Percentiles rank a stretch among this genome's conserved stretches.
Evolutionary conservation across 1,139 yeast species (phyloP).

Genomic region (Hyphopichia buzzinii): DNA sequence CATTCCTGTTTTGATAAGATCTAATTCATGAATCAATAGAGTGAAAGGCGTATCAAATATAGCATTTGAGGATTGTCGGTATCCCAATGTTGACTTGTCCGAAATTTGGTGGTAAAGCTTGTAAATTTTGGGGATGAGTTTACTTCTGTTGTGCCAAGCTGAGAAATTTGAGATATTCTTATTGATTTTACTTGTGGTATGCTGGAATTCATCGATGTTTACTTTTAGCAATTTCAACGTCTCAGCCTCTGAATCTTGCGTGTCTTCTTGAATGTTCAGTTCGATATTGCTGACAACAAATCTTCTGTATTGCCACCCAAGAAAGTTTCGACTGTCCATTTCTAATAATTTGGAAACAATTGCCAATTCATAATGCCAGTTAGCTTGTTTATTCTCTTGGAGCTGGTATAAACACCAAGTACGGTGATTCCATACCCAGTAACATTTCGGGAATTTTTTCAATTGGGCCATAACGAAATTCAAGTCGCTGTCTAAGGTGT

Average conservation of each 20-base stretch:
- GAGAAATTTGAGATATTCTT: conserved; percentile 87
- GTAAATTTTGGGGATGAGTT: conserved; percentile 58
- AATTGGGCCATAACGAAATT: conserved; percentile 57
- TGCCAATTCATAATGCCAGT: conserved; percentile 69
- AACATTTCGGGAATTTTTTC: conserved; percentile 76
- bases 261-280: conserved; percentile 13
- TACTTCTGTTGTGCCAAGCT: conserved; percentile 92
- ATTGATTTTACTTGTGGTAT: conserved; percentile 76
- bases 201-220: conserved; percentile 59
- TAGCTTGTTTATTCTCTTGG: conserved; percentile 41
- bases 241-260: conserved; percentile 9
- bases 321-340: conserved; percentile 80
- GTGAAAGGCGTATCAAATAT: conserved; percentile 23
- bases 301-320: conserved; percentile 95
- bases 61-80: conserved; percentile 13
- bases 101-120: conserved; percentile 11
- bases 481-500: conserved; percentile 58
- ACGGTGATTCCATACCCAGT: conserved; percentile 97
- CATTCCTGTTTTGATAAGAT: conserved; percentile 75
- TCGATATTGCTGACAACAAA: conserved; percentile 59
- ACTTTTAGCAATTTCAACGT: conserved; percentile 21
- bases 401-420: conserved; percentile 70
- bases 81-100: conserved; percentile 15
- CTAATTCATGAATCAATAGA: conserved; percentile 59
- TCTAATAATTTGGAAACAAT: conserved; percentile 68